Base-by-base conservation (phyloP, 2,329 filamentous ascomycete genomes). In the Rhynchosporium agropyri region DNA sequence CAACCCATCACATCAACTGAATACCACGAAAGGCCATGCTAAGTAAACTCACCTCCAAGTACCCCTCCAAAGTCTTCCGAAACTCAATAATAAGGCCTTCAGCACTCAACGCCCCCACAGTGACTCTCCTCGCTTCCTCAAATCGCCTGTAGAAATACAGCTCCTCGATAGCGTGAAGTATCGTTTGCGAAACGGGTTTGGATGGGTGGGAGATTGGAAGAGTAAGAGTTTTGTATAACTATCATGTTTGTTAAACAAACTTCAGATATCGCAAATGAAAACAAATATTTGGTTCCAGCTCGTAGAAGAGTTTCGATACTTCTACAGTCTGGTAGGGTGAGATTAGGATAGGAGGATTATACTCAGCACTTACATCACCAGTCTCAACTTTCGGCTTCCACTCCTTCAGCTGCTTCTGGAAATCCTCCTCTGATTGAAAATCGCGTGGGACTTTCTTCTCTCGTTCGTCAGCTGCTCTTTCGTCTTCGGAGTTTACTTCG, bases 401-500 rank as follows among this genome's bases (percentile, higher is more conserved):
- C 28, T 65, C 60, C 15, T 49, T 63, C 58, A 64, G 69, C 48
- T 67, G 55, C 4, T 28, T 45, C 36, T 70, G 66, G n/a, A 74
- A 75, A 54, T 70, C 67, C 29, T 64, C 69, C 48, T 74, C 69
- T 0, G 71, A 71, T 56, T 74, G 73, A 54, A 69, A 71, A 62
- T 75, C 73, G 46, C 73, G 68, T 28, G 72, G 73, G 20, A 72
- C 56, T 61, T 72, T 71, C 20, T 54, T 43, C 38, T 63, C 64
- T 43, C 40, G 62, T 28, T 6, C 63, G 33, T 4, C 58, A 13
- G 60, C 46, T 5, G 66, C 51, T 7, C 66, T 62, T 59, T 73
- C 71, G 4, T 78, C 75, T 9, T 74, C 77, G 55, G 79, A 77
- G 43, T 76, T 76, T 60, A 81, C 71, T 29, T 77, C 74, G 64